Conservation (phyloP, 306 rosid species). For the peach (Prunus persica) region Prunus_persica_NCBIv2 NC_034012.1:18586501-18587000, state of each 20-base stretch:
- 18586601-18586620: conserved; percentile 6
- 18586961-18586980: conserved; percentile 79
- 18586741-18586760: conserved; percentile 68
- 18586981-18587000: conserved; percentile 76
- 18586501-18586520: neutral
- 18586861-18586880: conserved; percentile 5
- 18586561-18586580: neutral
- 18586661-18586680: conserved; percentile 91
- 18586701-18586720: conserved; percentile 71
- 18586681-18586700: conserved; percentile 74
- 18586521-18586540: neutral
- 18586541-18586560: neutral
- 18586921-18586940: conserved; percentile 54
- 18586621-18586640: neutral
- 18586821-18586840: neutral
- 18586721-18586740: conserved; percentile 69
- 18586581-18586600: neutral
- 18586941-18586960: conserved; percentile 79
- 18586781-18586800: conserved; percentile 41
- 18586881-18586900: conserved; percentile 91
- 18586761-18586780: conserved; percentile 65
- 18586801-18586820: conserved; percentile 19
- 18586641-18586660: conserved; percentile 63
- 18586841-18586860: neutral
- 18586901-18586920: conserved; percentile 74